A percentile compares a stretch with the other conserved stretches of the same genome.
Evolutionary conservation across 1,284 basidiomycete genomes (phyloP).

Genomic region (Trametes hirsuta): DNA sequence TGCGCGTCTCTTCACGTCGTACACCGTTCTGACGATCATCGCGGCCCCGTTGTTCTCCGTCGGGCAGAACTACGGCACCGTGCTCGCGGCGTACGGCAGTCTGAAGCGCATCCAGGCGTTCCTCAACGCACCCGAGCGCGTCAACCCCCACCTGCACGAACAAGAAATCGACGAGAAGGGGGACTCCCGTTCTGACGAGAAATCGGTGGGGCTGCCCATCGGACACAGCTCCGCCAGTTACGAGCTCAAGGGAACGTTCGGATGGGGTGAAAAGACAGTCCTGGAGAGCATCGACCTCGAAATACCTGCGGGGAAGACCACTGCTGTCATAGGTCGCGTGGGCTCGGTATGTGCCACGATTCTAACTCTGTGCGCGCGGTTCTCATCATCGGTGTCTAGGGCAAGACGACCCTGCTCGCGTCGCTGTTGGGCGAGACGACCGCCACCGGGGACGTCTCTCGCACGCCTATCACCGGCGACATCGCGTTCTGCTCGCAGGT

Average conservation of each 20-base stretch:
- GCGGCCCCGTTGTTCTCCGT: slow-evolving; percentile 3
- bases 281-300: slow-evolving; percentile 1
- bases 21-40: slow-evolving; percentile 7
- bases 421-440: slow-evolving; percentile 2
- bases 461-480: background rate
- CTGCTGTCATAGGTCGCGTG: slow-evolving; percentile 4
- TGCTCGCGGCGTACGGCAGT: slow-evolving; percentile 4
- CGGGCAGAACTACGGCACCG: slow-evolving; percentile 4
- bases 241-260: background rate
- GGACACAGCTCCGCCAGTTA: background rate
- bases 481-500: slow-evolving; percentile 3
- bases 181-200: background rate
- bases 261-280: slow-evolving; percentile 6
- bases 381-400: background rate
- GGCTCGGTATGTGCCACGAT: background rate
- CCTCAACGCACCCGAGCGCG: slow-evolving; percentile 1
- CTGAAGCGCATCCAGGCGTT: slow-evolving; percentile 5
- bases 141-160: background rate
- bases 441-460: background rate
- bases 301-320: background rate
- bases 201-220: background rate
- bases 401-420: background rate
- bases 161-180: background rate
- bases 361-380: too few relatives aligned
- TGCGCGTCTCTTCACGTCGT: slow-evolving; percentile 2